A percentile compares a stretch with the other conserved stretches of the same genome.
Evolutionary conservation across 331 rosid species (phyloP).

Genomic region (Ulmus americana): DNA sequence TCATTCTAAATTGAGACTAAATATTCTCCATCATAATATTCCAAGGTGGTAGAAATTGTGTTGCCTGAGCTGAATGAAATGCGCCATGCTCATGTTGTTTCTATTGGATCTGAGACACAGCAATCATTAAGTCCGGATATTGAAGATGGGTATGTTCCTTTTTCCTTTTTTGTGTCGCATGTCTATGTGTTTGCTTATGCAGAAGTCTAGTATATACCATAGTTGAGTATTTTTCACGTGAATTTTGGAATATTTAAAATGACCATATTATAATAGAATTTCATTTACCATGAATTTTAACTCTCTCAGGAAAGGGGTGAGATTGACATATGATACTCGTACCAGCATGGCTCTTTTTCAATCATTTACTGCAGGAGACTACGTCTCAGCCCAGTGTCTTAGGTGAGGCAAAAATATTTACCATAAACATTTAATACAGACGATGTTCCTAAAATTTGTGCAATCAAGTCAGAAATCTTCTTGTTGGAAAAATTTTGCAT

Average conservation of each 20-base stretch:
- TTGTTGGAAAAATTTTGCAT: neutral
- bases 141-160: constrained; percentile 68
- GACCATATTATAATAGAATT: too few species aligned
- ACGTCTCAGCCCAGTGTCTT: constrained; percentile 74
- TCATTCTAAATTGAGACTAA: constrained; percentile 18
- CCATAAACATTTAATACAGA: neutral
- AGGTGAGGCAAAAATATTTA: constrained; percentile 45
- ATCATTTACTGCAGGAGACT: constrained; percentile 79
- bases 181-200: neutral
- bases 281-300: neutral
- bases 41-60: constrained; percentile 62
- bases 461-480: constrained; percentile 8
- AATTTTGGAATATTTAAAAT: neutral
- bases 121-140: constrained; percentile 51
- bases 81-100: constrained; percentile 73
- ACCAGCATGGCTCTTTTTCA: constrained; percentile 67
- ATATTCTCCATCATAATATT: constrained; percentile 16
- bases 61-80: constrained; percentile 81
- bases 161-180: neutral
- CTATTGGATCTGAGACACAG: constrained; percentile 75
- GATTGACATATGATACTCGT: constrained; percentile 69
- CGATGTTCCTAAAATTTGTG: neutral
- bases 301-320: constrained; percentile 40
- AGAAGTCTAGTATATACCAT: neutral
- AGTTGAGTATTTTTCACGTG: neutral